Evolutionary conservation across 108 stramenopile genomes (phyloP).

Genomic region (Nitzschia sp.): DNA sequence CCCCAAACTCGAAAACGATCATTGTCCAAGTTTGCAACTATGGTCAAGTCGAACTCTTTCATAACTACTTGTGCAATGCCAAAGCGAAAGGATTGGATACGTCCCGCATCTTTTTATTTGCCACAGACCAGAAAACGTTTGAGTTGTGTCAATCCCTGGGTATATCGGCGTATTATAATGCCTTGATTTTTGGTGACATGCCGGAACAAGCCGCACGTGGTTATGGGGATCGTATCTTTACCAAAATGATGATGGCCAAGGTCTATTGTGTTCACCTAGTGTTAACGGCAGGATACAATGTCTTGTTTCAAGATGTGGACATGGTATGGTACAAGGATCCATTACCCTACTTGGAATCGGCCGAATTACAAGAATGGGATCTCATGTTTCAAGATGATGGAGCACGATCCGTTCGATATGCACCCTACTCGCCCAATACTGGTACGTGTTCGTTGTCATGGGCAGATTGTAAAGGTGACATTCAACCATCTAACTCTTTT

Average conservation of each 20-base stretch:
- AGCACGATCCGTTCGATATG: constrained; percentile 58
- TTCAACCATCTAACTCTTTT: constrained; percentile 22
- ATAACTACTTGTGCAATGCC: constrained; percentile 76
- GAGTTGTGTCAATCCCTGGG: constrained; percentile 66
- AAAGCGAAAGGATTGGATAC: constrained; percentile 46
- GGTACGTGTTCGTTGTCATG: constrained; percentile 42
- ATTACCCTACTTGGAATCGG: constrained; percentile 53
- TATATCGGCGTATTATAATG: constrained; percentile 65
- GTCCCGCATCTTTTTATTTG: constrained; percentile 64
- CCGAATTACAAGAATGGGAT: constrained; percentile 42
- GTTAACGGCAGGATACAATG: constrained; percentile 68
- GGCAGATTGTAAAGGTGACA: too few relatives aligned
- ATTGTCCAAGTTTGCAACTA: constrained; percentile 77
- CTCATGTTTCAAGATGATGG: constrained; percentile 88
- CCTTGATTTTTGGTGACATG: constrained; percentile 51
- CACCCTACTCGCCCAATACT: constrained; percentile 79
- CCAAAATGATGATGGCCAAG: constrained; percentile 80
- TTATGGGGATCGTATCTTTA: constrained; percentile 81
- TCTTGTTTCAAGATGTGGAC: constrained; percentile 87
- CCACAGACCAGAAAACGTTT: constrained; percentile 64
- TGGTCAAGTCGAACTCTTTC: constrained; percentile 72
- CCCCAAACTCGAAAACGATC: constrained; percentile 51
- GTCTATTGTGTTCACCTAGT: constrained; percentile 71
- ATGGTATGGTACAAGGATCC: constrained; percentile 70
- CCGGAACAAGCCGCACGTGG: constrained; percentile 51